Conservation (phyloP, 208 protist species). For the Porcisia deanei region DNA sequence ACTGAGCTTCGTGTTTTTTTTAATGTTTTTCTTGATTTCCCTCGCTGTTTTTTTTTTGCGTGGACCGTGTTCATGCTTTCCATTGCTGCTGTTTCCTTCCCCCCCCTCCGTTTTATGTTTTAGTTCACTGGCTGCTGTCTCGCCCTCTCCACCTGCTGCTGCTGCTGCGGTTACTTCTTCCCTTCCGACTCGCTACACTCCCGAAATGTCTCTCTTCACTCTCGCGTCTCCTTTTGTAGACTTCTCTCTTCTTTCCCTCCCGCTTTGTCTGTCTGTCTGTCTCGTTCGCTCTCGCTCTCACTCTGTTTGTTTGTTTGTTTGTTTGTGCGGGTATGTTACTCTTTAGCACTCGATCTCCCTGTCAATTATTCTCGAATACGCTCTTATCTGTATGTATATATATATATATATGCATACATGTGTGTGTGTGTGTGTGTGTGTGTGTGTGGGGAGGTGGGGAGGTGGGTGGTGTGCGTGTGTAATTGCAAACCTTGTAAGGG, state of each 20-base stretch:
- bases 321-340: too few species aligned
- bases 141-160: too few species aligned
- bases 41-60: background rate
- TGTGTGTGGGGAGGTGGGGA: background rate
- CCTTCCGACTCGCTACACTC: too few species aligned
- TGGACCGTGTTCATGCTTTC: slow-evolving; percentile 4
- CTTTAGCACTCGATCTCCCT: background rate
- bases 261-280: too few species aligned
- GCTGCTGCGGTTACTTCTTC: too few species aligned
- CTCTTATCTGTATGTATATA: background rate
- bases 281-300: too few species aligned
- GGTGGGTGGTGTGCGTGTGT: background rate
- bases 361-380: background rate
- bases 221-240: too few species aligned
- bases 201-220: too few species aligned
- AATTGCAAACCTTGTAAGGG: background rate
- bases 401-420: background rate
- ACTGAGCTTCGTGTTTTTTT: background rate
- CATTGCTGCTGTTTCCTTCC: background rate
- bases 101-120: background rate
- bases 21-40: background rate
- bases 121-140: too few species aligned
- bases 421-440: background rate
- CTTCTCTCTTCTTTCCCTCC: too few species aligned
- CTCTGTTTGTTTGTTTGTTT: too few species aligned